Evolutionary conservation across 2,329 filamentous ascomycete species (phyloP).

Genomic region (Purpureocillium takamizusanense): DNA sequence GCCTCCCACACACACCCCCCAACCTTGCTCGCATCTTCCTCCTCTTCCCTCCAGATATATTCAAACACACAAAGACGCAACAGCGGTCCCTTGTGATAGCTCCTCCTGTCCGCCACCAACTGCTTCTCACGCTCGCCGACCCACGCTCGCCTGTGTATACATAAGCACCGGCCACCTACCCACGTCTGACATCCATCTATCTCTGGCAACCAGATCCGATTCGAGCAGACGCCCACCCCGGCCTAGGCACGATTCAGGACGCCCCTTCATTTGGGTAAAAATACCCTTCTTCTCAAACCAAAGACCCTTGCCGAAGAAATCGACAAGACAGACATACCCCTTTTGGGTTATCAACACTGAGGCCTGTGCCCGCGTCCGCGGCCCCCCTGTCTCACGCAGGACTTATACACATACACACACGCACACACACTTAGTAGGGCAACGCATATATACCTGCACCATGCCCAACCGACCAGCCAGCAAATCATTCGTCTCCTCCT

Average conservation of each 20-base stretch:
- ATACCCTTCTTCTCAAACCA: background rate
- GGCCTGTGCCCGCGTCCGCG: too few species aligned
- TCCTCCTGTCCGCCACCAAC: background rate
- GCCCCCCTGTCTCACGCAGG: too few species aligned
- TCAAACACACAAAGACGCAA: too few species aligned
- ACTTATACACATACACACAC: background rate
- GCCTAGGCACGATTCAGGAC: background rate
- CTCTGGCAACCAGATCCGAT: background rate
- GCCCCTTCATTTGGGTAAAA: background rate
- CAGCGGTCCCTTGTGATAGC: too few species aligned
- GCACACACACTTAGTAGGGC: background rate
- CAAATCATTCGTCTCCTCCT: conserved; percentile 12
- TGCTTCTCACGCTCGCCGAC: background rate
- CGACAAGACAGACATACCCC: too few species aligned
- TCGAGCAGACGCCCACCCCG: background rate
- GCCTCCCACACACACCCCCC: conserved; percentile 1
- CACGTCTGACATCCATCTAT: background rate
- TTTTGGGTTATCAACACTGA: background rate
- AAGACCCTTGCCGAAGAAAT: background rate
- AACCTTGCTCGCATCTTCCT: background rate
- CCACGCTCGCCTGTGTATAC: too few species aligned
- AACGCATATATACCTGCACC: conserved; percentile 1
- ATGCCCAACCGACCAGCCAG: conserved; percentile 8
- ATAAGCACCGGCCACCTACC: too few species aligned
- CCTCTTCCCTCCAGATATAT: background rate